phyloP scores from a whole-genome alignment of 2,329 filamentous ascomycete species.

The Myrmaecium sp. region DNA sequence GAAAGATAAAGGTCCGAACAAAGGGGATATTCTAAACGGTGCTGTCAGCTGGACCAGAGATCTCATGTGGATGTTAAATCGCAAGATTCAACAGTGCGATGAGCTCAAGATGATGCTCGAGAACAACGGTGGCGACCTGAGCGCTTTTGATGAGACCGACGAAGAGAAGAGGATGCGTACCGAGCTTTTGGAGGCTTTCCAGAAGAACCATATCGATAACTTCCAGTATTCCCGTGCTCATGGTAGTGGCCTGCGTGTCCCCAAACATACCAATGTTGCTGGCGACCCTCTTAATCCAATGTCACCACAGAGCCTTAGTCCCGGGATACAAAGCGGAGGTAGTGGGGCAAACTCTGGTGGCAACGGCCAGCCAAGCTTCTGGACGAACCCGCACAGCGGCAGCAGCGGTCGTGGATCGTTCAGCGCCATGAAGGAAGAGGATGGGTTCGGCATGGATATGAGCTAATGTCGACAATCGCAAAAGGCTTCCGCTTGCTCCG shows the following conservation, averaged over 20 bases:
- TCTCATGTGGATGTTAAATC: constrained; percentile 89
- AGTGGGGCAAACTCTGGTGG: constrained; percentile 34
- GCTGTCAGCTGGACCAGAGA: constrained; percentile 95
- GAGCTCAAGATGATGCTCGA: constrained; percentile 57
- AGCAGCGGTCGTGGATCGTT: constrained; percentile 29
- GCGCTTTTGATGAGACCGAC: constrained; percentile 42
- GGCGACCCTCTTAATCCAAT: constrained; percentile 55
- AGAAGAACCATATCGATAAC: constrained; percentile 58
- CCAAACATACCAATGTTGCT: constrained; percentile 80
- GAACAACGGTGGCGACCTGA: constrained; percentile 21
- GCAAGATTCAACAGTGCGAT: constrained; percentile 78
- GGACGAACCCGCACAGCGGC: constrained; percentile 23
- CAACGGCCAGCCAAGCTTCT: constrained; percentile 36
- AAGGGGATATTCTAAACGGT: constrained; percentile 94
- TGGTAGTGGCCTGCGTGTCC: constrained; percentile 76
- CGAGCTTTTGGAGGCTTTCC: constrained; percentile 73
- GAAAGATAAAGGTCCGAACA: constrained; percentile 97
- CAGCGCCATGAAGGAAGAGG: constrained; percentile 74
- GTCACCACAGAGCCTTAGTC: constrained; percentile 39
- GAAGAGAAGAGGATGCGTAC: constrained; percentile 93
- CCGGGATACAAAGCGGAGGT: constrained; percentile 44
- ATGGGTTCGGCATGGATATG: constrained; percentile 74
- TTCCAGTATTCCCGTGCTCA: constrained; percentile 73
- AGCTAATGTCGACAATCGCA: no score
- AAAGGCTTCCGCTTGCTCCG: no score